Percentiles rank a stretch among this genome's conserved stretches.
phyloP scores from a whole-genome alignment of 495 filamentous ascomycete species.

The Aspergillus hancockii region DNA sequence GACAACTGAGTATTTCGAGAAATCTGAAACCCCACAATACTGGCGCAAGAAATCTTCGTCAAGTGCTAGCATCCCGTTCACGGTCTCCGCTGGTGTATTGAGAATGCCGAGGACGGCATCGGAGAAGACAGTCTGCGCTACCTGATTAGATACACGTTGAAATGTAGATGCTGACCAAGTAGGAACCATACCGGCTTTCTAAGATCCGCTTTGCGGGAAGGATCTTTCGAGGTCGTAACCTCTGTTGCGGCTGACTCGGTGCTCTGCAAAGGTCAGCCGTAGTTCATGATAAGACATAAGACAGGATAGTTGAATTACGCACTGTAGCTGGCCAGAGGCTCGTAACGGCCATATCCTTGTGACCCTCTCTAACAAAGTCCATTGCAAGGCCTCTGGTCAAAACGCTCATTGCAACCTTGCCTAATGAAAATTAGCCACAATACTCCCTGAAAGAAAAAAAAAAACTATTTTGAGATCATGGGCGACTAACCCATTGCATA shows the following conservation, averaged over 20 bases:
- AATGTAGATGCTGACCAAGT: neutral
- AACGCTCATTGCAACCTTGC: conserved; percentile 81
- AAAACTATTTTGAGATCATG: neutral
- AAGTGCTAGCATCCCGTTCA: conserved; percentile 73
- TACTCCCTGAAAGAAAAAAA: neutral
- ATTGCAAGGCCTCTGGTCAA: conserved; percentile 79
- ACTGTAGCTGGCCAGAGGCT: conserved; percentile 81
- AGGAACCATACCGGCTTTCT: conserved; percentile 54
- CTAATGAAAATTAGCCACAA: conserved; percentile 21
- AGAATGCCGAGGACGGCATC: conserved; percentile 80
- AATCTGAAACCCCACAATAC: conserved; percentile 66
- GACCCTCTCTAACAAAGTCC: conserved; percentile 72
- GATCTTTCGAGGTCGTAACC: conserved; percentile 43
- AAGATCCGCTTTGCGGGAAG: conserved; percentile 49
- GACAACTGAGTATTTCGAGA: conserved; percentile 71
- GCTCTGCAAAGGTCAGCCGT: conserved; percentile 9
- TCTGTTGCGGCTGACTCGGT: conserved; percentile 76
- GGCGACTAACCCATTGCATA: conserved; percentile 69
- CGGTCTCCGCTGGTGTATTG: conserved; percentile 52
- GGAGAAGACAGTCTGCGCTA: conserved; percentile 63
- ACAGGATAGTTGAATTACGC: conserved; percentile 27
- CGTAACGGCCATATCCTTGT: conserved; percentile 70
- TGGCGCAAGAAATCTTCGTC: conserved; percentile 82
- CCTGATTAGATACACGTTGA: neutral
- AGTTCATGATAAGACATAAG: neutral